A percentile compares a stretch with the other conserved stretches of the same genome.
phyloP scores from a whole-genome alignment of 176 grass and related monocot species.

The Avena sativa region DNA sequence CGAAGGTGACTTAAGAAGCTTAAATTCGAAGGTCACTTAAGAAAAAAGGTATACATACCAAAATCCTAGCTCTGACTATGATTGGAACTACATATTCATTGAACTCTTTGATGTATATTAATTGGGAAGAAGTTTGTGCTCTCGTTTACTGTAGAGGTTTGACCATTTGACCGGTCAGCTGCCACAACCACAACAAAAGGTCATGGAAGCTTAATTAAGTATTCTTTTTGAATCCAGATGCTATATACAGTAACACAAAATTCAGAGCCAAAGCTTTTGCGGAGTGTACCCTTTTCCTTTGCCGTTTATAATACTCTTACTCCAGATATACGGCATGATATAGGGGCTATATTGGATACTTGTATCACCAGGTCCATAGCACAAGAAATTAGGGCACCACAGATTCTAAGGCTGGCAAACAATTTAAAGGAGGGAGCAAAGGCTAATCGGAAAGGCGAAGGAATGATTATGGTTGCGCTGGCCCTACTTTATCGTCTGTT shows the following conservation, averaged over 20 bases:
- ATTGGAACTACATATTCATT: background rate
- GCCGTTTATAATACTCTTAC: background rate
- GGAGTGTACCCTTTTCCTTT: slow-evolving; percentile 15
- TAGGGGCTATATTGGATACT: background rate
- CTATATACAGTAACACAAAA: background rate
- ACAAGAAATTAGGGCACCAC: slow-evolving; percentile 48
- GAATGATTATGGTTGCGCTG: slow-evolving; percentile 62
- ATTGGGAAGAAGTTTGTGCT: background rate
- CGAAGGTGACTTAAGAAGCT: too few species aligned
- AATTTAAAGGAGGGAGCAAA: slow-evolving; percentile 49
- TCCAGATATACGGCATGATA: slow-evolving; percentile 6
- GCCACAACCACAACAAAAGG: slow-evolving; percentile 2
- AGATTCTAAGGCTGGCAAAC: slow-evolving; percentile 56
- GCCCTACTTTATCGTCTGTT: slow-evolving; percentile 54
- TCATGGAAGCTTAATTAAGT: background rate
- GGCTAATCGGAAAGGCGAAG: slow-evolving; percentile 52
- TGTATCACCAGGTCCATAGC: slow-evolving; percentile 46
- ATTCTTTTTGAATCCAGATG: slow-evolving; percentile 12
- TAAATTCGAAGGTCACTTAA: too few species aligned
- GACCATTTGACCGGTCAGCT: background rate
- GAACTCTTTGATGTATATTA: background rate
- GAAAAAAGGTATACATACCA: too few species aligned
- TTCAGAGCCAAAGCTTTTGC: slow-evolving; percentile 36
- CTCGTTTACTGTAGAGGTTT: background rate
- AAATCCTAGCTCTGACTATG: too few species aligned